Evolutionary conservation across 208 protist species (phyloP).

Genomic region (Acanthamoeba castellanii): DNA sequence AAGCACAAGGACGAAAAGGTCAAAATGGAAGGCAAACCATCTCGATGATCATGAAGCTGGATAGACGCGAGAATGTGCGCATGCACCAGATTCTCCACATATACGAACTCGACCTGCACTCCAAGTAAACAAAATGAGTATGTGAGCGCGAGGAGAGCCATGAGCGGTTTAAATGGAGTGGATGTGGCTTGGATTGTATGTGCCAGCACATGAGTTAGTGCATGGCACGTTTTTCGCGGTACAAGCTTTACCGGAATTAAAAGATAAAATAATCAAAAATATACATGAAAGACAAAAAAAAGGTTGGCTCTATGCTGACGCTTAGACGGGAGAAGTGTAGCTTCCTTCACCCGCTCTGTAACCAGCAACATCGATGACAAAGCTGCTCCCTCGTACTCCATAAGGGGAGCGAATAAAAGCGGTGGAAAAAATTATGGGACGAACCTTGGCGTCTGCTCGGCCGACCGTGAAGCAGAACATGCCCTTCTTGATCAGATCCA

Average conservation of each 20-base stretch:
- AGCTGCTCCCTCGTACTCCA: neutral
- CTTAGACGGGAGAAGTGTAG: constrained; percentile 28
- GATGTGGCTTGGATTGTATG: neutral
- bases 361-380: neutral
- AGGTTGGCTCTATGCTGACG: constrained; percentile 10
- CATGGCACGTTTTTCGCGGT: neutral
- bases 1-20: neutral
- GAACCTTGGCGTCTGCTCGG: constrained; percentile 1
- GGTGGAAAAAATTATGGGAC: neutral
- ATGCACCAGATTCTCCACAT: constrained; percentile 81
- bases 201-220: neutral
- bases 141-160: too few species aligned
- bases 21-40: neutral
- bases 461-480: constrained; percentile 53
- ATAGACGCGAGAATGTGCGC: constrained; percentile 76
- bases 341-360: constrained; percentile 37
- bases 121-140: neutral
- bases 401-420: neutral
- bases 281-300: neutral
- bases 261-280: neutral
- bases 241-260: neutral
- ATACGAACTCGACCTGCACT: constrained; percentile 77
- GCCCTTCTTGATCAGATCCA: constrained; percentile 70
- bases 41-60: constrained; percentile 14
- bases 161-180: neutral